Conservation (phyloP, 2,329 filamentous ascomycete species). For the Xylaria sp. region DNA sequence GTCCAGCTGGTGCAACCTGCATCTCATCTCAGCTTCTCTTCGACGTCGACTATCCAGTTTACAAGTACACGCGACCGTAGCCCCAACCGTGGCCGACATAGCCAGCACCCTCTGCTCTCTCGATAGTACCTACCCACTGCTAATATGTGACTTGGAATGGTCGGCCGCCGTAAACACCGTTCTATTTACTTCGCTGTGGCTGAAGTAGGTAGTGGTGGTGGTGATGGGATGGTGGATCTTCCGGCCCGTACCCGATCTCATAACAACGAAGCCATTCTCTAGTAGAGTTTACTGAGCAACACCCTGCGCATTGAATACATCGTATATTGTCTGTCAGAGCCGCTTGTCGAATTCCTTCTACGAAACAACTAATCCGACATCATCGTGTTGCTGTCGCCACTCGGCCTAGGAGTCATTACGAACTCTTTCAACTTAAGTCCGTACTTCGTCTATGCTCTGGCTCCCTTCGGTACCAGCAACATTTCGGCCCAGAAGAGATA, state of each 20-base stretch:
- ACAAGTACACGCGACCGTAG: slow-evolving; percentile 25
- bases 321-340: slow-evolving; percentile 9
- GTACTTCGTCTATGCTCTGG: slow-evolving; percentile 15
- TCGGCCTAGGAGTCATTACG: not conserved
- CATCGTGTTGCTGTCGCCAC: slow-evolving; percentile 5
- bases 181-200: slow-evolving; percentile 34
- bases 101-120: slow-evolving; percentile 7
- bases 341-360: slow-evolving; percentile 7
- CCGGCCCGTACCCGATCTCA: slow-evolving; percentile 31
- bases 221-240: slow-evolving; percentile 39
- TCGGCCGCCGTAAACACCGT: slow-evolving; percentile 17
- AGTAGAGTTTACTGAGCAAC: slow-evolving; percentile 16
- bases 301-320: not conserved
- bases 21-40: slow-evolving; percentile 40
- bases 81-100: slow-evolving; percentile 21
- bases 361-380: slow-evolving; percentile 1
- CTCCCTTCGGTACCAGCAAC: slow-evolving; percentile 13
- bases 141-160: slow-evolving; percentile 35
- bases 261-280: slow-evolving; percentile 25
- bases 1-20: slow-evolving; percentile 37
- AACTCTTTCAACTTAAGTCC: slow-evolving; percentile 2
- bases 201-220: slow-evolving; percentile 35
- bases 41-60: slow-evolving; percentile 28
- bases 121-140: slow-evolving; percentile 9
- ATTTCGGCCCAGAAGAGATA: not conserved